Base-by-base conservation (phyloP, 768 basidiomycete species). In the Neoboletus brunneissimus region DNA sequence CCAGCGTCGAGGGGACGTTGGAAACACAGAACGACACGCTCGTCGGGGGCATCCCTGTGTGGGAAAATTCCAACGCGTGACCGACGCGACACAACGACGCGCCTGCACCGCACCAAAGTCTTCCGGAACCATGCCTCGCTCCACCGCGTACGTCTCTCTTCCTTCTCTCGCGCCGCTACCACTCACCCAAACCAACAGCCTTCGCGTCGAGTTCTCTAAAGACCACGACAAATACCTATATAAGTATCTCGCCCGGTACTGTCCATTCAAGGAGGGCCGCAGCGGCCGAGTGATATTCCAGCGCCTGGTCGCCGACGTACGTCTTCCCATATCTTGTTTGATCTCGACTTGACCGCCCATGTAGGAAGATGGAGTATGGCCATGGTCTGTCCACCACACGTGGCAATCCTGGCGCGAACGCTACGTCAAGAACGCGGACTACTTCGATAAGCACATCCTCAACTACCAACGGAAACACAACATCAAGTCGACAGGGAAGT, bases 371-470 rank as follows among this genome's bases (percentile, higher is more conserved):
- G 60, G 63, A 0, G 69, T 65, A 56, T 86, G 84, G 82, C 68
- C 74, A 12, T 87, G 84, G 82, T 68, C 77, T n/a, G 57, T 48
- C 18, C 69, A 66, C 7, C 87, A 86, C 65, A 4, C 83, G 3
- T 82, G 76, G 81, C 75, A 76, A n/a, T 84, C 84, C 5, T 88
- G 87, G 87, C 79, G 83, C 23, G 78, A 82, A 45, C 76, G 79
- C n/a, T 88, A 87, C 60, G 72, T 65, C 57, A 81, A 75, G 58
- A 73, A 86, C 48, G 48, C 73, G 38, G 60, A 34, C 0, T 23
- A 59, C 0, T 85, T 83, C 50, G 77, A 86, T 56, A 27, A 11
- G 3, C 49, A 45, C n/a, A 85, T 87, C 38, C 59, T 48, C 37
- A 63, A 43, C 10, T 79, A 78, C 55, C 77, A 77, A 53, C 52